Evolutionary conservation across 352 stramenopile species (phyloP), one percentile per base, ranked within the genome.

Genomic region (Phytopythium vexans): DNA sequence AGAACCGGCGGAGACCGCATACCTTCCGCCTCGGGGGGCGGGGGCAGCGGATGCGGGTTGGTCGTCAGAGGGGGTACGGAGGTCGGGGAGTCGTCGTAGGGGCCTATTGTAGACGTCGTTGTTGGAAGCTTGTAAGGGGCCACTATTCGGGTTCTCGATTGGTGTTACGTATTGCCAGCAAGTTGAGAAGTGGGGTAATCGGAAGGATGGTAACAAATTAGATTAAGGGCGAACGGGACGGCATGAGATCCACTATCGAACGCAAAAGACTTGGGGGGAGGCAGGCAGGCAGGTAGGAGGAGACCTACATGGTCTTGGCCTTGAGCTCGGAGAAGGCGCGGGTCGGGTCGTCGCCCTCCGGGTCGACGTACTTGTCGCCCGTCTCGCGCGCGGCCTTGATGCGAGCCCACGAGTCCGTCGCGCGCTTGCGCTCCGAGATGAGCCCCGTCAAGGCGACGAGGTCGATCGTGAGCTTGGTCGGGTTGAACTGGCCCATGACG

Each of bases 401-500:
- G 81, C 97, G 98, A 34, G 81, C 85, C 96, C 96, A 99, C 33
- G 97, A 91, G 8, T 90, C 83, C 31, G 88, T 92, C 32, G 90
- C 96, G 56, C 95, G 87, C 77, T 99, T 99, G 44, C 96, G 90
- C 55, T 97, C 86, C 62, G 82, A 91, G 10, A 98, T 92, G 2
- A 99, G 70, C 7, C 97, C 96, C 8, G 99, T 41, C 9, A 67
- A 47, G 0, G 94, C 92, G 49, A 96, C 82, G 4, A 88, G 58
- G 74, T 99, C 96, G 68, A 99, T 99, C 52, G 97, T 93, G 46
- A 99, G 66, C 75, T 99, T 99, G 41, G 91, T 98, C 7, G 97
- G 97, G 76, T 99, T 99, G 81, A 98, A 99, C 74, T 99, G 97
- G 54, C 72, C 75, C 7, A 82, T 91, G 49, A 97, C 81, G 37